phyloP scores from a whole-genome alignment of 2,329 filamentous ascomycete genomes.

The Phyllosticta citriasiana region DNA sequence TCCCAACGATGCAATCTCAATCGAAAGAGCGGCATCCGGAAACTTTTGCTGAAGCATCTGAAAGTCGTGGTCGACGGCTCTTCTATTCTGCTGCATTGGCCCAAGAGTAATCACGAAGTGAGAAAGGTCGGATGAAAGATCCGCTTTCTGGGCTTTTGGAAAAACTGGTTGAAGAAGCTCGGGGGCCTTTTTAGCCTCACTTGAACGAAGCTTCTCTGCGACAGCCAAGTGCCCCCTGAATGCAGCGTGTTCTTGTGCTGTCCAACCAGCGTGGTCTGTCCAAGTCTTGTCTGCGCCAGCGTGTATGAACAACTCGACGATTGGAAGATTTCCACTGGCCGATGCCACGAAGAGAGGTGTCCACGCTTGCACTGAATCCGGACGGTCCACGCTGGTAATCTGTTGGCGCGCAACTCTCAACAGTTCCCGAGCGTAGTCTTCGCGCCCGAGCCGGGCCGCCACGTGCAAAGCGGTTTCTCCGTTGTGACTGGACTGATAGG shows the following conservation, averaged over 20 bases:
- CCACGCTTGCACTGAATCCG: constrained; percentile 82
- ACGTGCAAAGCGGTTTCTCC: constrained; percentile 89
- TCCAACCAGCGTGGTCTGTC: constrained; percentile 84
- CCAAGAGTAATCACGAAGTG: background rate
- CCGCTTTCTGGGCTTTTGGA: constrained; percentile 38
- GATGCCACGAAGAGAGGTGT: constrained; percentile 89
- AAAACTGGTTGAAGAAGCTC: constrained; percentile 10
- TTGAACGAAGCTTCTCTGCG: constrained; percentile 52
- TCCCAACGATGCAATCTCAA: background rate
- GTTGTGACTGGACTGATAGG: constrained; percentile 74
- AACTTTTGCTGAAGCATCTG: background rate
- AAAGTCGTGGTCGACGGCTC: background rate
- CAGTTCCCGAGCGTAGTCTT: constrained; percentile 67
- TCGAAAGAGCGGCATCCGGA: background rate
- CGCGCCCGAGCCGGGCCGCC: constrained; percentile 79
- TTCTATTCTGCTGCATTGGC: background rate
- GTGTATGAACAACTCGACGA: constrained; percentile 67
- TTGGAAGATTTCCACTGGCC: constrained; percentile 70
- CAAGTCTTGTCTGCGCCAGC: constrained; percentile 67
- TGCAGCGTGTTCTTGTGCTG: constrained; percentile 83
- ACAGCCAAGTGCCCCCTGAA: constrained; percentile 80
- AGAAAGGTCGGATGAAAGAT: constrained; percentile 34
- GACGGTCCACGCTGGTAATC: constrained; percentile 64
- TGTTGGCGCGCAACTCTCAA: constrained; percentile 60
- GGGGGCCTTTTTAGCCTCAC: no score